Base-by-base conservation (phyloP, 148 eudicot genomes). In the Rhododendron mucronatum region DNA sequence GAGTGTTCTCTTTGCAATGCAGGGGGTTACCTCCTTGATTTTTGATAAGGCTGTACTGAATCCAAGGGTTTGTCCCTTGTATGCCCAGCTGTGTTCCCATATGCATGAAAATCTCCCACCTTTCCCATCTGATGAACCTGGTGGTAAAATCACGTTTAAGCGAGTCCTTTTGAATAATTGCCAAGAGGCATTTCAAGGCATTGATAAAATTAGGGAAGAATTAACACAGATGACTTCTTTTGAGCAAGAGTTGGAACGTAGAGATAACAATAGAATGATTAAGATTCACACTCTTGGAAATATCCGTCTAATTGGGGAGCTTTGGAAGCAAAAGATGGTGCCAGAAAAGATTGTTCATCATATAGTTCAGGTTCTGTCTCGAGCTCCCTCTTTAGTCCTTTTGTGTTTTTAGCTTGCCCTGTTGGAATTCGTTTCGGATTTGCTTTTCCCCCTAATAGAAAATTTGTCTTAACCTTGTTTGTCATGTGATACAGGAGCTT, bases 51-150 rank as follows among this genome's bases (percentile, higher is more conserved):
- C 99, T 28, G 95, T 97, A 14, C 89, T 95, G 83, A 98, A 97
- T 88, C 99, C 99, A n/a, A 97, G 98, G n/a, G 94, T 94, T 86
- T 95, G 99, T 87, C 98, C 93, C 44, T 95, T 97, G 98, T 95
- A 95, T 87, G 98, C 99, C 0, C 89, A 88, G 69, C 79, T 97
- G 83, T 97, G 99, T 87, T 95, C 98, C 13, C 93, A 95, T 90
- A 93, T 97, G 26, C 91, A 94, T 84, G 89, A 80, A 65, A 95
- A 91, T 83, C 96, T 97, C 74, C 96, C 94, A 47, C 89, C 93
- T 82, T 97, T 93, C 85, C 99, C 98, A 73, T 82, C 99, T 7
- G 99, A 95, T 47, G 95, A 95, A 87, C 93, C 92, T 50, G 98
- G 93, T 69, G 96, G 93, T 3, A 95, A 90, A 90, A 89, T 97